Evolutionary conservation across 2,329 filamentous ascomycete genomes (phyloP).

Genomic region (Lachnellula arida): DNA sequence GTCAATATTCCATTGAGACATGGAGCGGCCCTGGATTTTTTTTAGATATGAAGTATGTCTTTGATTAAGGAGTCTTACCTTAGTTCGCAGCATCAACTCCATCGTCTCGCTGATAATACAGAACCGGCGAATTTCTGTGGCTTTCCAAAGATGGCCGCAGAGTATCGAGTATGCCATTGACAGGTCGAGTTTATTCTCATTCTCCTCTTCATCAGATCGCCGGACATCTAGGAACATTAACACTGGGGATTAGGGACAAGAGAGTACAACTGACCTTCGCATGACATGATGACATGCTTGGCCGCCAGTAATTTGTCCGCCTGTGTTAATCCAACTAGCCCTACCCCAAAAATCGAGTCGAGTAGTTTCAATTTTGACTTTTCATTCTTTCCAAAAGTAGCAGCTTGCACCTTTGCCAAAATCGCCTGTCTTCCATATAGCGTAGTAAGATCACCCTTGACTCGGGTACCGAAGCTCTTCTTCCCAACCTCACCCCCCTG

Average conservation of each 20-base stretch:
- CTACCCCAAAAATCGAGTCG: conserved; percentile 15
- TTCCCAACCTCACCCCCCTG: conserved; percentile 5
- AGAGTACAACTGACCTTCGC: conserved; percentile 22
- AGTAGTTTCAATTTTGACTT: conserved; percentile 23
- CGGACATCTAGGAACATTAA: conserved; percentile 18
- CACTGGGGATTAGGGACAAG: neutral
- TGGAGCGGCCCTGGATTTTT: conserved; percentile 19
- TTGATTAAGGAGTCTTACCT: conserved; percentile 16
- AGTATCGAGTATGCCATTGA: conserved; percentile 25
- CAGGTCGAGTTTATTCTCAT: conserved; percentile 18
- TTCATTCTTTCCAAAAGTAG: conserved; percentile 14
- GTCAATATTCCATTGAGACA: conserved; percentile 33
- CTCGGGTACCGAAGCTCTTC: neutral
- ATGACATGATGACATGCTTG: conserved; percentile 22
- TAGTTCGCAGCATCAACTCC: conserved; percentile 30
- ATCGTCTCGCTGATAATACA: conserved; percentile 29
- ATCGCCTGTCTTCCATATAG: conserved; percentile 20
- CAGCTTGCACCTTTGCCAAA: conserved; percentile 11
- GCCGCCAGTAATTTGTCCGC: conserved; percentile 26
- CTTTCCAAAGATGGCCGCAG: conserved; percentile 20
- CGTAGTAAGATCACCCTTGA: conserved; percentile 17
- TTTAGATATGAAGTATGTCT: conserved; percentile 2
- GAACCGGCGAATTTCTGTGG: conserved; percentile 25
- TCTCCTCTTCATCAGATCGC: conserved; percentile 10
- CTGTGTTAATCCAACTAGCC: conserved; percentile 1